Evolutionary conservation across 257 asterid genomes (phyloP).

Genomic region (Jaltomata sinuosa): DNA sequence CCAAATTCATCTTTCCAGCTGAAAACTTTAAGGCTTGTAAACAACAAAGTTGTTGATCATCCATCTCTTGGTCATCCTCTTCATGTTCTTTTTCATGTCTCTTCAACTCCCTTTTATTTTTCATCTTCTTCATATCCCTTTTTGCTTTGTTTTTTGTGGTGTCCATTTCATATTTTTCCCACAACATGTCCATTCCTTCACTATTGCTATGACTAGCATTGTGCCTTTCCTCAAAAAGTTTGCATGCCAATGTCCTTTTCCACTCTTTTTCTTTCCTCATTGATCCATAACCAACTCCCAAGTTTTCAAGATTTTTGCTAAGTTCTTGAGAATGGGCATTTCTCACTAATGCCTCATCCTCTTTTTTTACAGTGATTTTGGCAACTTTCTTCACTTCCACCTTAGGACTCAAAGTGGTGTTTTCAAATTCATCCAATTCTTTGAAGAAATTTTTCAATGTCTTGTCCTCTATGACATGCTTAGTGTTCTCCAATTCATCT

Average conservation of each 20-base stretch:
- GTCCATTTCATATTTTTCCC: constrained; percentile 71
- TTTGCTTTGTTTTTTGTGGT: constrained; percentile 6
- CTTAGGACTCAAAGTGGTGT: constrained; percentile 5
- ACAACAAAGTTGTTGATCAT: constrained; percentile 48
- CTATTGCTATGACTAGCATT: background rate
- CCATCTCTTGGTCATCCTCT: constrained; percentile 18
- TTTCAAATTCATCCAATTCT: constrained; percentile 4
- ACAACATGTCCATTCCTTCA: constrained; percentile 23
- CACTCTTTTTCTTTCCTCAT: constrained; percentile 80
- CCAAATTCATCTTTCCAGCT: constrained; percentile 67
- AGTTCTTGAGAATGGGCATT: no score
- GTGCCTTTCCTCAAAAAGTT: constrained; percentile 11
- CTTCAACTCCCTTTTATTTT: background rate
- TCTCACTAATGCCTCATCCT: background rate
- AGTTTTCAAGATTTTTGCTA: constrained; percentile 1
- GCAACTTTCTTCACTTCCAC: constrained; percentile 3
- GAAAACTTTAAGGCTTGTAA: constrained; percentile 74
- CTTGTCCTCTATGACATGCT: constrained; percentile 13
- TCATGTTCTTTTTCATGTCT: background rate
- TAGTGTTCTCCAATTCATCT: background rate
- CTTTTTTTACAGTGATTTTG: background rate
- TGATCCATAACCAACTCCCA: constrained; percentile 32
- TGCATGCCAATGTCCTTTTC: constrained; percentile 82
- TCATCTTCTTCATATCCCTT: background rate
- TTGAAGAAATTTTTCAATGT: constrained; percentile 19